Percentiles rank a stretch among this genome's conserved stretches.
Conservation (phyloP, 352 stramenopile species). For the Pythium dissimile region DNA sequence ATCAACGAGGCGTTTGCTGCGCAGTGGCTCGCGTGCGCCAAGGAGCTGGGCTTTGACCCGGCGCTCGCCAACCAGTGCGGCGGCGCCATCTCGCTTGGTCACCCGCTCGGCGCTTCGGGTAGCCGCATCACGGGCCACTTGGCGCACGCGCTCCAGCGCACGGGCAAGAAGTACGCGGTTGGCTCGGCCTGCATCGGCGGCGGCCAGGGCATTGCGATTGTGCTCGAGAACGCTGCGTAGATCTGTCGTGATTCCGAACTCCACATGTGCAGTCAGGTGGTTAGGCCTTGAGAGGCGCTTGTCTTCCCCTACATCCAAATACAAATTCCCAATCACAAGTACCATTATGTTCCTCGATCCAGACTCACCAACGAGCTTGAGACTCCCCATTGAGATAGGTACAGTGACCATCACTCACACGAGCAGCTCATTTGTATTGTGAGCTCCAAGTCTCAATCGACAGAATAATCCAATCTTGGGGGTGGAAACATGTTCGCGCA, state of each 20-base stretch:
- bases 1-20: slow-evolving; percentile 99
- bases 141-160: slow-evolving; percentile 81
- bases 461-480: not conserved
- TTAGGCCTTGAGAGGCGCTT: too few relatives aligned
- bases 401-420: slow-evolving; percentile 12
- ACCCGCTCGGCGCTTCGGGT: slow-evolving; percentile 95
- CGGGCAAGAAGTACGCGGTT: slow-evolving; percentile 92
- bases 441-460: not conserved
- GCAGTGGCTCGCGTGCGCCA: slow-evolving; percentile 95
- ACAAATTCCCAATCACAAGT: too few relatives aligned
- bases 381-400: too few relatives aligned
- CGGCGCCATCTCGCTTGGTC: slow-evolving; percentile 95
- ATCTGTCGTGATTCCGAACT: not conserved
- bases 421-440: not conserved
- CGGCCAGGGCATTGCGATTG: slow-evolving; percentile 97
- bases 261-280: too few relatives aligned
- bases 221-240: slow-evolving; percentile 91
- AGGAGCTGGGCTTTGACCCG: slow-evolving; percentile 95
- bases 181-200: slow-evolving; percentile 98
- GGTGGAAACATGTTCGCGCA: slow-evolving; percentile 57
- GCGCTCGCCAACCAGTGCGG: slow-evolving; percentile 92
- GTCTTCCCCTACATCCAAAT: too few relatives aligned
- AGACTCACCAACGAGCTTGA: not conserved
- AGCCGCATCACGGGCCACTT: slow-evolving; percentile 91
- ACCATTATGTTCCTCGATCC: too few relatives aligned